Evolutionary conservation across 176 grass and related monocot species (phyloP), one percentile per base, ranked within the genome.

Genomic region (Puccinellia tenuiflora): DNA sequence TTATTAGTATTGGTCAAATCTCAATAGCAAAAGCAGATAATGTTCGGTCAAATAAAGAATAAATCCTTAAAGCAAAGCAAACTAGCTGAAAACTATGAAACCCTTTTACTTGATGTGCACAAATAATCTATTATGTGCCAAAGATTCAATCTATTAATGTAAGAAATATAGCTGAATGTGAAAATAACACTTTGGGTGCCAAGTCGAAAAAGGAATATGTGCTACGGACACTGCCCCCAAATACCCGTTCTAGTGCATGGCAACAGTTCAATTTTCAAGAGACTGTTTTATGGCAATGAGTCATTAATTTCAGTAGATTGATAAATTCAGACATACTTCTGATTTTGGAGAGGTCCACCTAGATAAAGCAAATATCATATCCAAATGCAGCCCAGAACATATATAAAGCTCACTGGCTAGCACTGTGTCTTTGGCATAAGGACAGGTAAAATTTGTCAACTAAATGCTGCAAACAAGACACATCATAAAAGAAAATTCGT

Each of bases 391-490:
- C 24, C 29, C 1, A 57, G 18, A 30, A 79, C 34, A 62, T 28
- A 29, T 46, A 61, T 16, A 29, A 61, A 62, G 37, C 17, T 45
- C 9, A 10, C 56, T 70, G 42, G 40, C 30, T 12, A 20, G 6
- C 28, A 21, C 11, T 37, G 60, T 50, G 18, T 30, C 61, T 66
- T 51, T 2, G 20, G 14, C 77, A 65, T 51, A 65, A 66, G 28
- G 42, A 7, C 26, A 51, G 37, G 57, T 47, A 28, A 46, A 60
- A 42, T 47, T 59, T 61, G 20, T 35, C 28, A 64, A 66, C 60
- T 25, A 79, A 50, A 80, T 80, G 18, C n/a, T 79, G 57, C 42
- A 70, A 28, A 70, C 35, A 81, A 52, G 63, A 68, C 31, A 69
- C 13, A 31, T 22, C 4, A 13, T 22, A 62, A 30, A 78, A 18